Conservation (phyloP, 768 basidiomycete genomes). For the Lentinula aciculospora region DNA sequence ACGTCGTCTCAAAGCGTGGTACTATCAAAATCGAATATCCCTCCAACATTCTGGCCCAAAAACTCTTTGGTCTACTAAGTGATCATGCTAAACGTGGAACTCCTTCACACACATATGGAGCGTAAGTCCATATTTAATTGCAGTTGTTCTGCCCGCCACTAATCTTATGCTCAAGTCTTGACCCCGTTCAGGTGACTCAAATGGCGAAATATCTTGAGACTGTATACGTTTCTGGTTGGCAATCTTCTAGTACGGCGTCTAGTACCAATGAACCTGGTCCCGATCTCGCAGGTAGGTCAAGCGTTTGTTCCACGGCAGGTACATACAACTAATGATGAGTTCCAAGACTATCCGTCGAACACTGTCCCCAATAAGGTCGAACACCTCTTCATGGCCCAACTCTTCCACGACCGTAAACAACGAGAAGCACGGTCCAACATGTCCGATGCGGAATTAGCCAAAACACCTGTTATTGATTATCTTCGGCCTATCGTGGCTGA, state of each 20-base stretch:
- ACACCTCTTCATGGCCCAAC: slow-evolving; percentile 95
- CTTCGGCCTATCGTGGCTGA: slow-evolving; percentile 94
- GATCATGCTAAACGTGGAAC: slow-evolving; percentile 74
- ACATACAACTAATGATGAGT: not conserved
- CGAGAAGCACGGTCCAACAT: slow-evolving; percentile 70
- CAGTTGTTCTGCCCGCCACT: not conserved
- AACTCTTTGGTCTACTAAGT: slow-evolving; percentile 71
- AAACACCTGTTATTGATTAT: slow-evolving; percentile 77
- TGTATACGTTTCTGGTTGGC: slow-evolving; percentile 97
- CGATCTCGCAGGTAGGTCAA: slow-evolving; percentile 81
- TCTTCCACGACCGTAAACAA: slow-evolving; percentile 99
- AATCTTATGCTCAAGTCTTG: slow-evolving; percentile 56
- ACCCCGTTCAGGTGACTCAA: slow-evolving; percentile 96
- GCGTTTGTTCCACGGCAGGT: not conserved
- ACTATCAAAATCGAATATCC: slow-evolving; percentile 83
- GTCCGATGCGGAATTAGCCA: slow-evolving; percentile 64
- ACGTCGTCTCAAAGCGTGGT: slow-evolving; percentile 93
- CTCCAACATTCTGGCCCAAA: slow-evolving; percentile 80
- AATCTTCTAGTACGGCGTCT: slow-evolving; percentile 89
- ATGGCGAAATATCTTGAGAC: slow-evolving; percentile 99
- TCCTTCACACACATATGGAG: slow-evolving; percentile 95
- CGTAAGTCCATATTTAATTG: slow-evolving; percentile 55
- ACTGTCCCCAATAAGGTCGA: slow-evolving; percentile 99
- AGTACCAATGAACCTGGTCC: slow-evolving; percentile 96
- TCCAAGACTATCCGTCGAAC: slow-evolving; percentile 91